Conservation (phyloP, 345 rosid genomes). For the Citropsis articulata region DNA sequence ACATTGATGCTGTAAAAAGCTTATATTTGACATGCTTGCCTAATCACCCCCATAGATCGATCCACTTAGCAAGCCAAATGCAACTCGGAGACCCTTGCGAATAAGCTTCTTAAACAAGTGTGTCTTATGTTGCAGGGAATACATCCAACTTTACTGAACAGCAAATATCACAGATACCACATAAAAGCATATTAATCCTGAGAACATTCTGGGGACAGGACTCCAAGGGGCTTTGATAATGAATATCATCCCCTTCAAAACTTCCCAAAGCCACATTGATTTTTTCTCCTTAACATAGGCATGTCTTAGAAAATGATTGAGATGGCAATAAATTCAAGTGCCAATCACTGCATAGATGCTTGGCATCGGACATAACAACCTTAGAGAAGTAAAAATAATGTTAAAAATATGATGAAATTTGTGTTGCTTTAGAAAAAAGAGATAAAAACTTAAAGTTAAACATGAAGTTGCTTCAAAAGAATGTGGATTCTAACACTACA, state of each 20-base stretch:
- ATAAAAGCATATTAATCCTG: conserved; percentile 6
- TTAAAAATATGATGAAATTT: conserved; percentile 8
- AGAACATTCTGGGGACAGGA: neutral
- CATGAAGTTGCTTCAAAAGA: neutral
- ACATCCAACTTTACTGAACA: conserved; percentile 3
- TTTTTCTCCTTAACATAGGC: neutral
- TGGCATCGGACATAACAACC: neutral
- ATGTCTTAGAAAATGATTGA: neutral
- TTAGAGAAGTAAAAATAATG: neutral
- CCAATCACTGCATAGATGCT: neutral
- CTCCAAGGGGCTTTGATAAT: neutral
- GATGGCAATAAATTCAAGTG: neutral
- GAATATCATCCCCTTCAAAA: neutral
- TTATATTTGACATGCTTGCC: neutral
- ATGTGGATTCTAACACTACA: neutral
- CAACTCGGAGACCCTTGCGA: neutral
- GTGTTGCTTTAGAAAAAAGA: neutral
- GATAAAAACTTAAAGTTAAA: neutral
- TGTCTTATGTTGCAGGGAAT: neutral
- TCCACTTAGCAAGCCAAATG: neutral
- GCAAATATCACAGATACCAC: neutral
- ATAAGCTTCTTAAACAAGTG: neutral
- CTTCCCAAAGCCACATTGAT: neutral
- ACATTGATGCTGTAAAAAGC: neutral
- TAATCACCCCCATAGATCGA: conserved; percentile 1